These are phyloP conservation scores for Chytriomyces hyalinus DNA, from an alignment of 192 early-diverging fungal species.

Conservation along the genomic window DNA sequence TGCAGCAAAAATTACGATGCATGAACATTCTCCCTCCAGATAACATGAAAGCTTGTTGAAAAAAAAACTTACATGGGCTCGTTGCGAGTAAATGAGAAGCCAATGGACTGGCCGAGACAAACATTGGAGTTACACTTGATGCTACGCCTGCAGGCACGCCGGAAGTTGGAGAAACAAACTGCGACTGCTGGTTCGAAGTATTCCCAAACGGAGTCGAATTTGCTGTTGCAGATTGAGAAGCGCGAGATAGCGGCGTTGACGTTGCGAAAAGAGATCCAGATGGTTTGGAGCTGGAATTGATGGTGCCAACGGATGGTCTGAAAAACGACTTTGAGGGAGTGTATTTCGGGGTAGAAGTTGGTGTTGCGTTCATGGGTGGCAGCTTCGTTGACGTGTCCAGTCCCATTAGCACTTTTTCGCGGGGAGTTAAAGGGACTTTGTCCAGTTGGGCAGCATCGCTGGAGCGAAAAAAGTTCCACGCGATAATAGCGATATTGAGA, in stretches of 20 bases:
- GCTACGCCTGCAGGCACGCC: neutral
- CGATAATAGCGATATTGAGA: neutral
- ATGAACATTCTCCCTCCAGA: neutral
- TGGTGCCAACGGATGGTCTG: neutral
- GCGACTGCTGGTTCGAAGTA: neutral
- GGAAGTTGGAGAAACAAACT: neutral
- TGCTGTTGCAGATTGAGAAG: neutral
- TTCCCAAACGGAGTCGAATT: neutral
- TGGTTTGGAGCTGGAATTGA: neutral
- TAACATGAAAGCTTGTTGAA: neutral
- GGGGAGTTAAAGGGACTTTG: conserved; percentile 10
- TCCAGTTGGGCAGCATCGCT: neutral
- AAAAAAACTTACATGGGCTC: neutral
- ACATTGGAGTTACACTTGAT: neutral
- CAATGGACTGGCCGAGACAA: neutral
- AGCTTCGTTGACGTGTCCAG: neutral
- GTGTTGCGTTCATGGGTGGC: neutral
- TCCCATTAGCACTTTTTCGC: conserved; percentile 12
- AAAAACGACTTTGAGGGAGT: neutral
- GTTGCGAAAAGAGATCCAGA: neutral
- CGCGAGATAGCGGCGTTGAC: neutral
- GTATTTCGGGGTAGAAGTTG: neutral
- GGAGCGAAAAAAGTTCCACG: neutral
- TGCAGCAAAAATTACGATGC: neutral
- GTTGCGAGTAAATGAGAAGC: neutral